Base-by-base conservation (phyloP, 2,329 filamentous ascomycete species). In the Phaeosphaeria sp. region DNA sequence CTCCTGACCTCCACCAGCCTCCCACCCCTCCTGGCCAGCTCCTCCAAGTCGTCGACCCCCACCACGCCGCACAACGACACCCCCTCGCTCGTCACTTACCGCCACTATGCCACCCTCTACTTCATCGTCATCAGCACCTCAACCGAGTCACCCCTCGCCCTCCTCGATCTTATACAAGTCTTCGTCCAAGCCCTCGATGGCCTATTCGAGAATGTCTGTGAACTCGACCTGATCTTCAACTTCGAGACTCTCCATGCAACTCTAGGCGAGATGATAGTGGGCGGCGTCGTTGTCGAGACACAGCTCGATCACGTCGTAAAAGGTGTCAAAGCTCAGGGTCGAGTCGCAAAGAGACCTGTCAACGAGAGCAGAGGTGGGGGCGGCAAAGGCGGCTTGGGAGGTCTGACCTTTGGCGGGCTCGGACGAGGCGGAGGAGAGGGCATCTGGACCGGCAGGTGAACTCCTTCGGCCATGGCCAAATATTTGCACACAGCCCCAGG, bases 71-170 rank as follows among this genome's bases (percentile, higher is more conserved):
- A 91, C 79, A 93, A 92, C 74, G 95, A 98, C 79, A 90, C 93
- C 11, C 95, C 95, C 9, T 95, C 93, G 6, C 91, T 98, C 59
- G 93, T 99, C 46, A 98, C 95, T 8, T 99, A 99, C 84, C 92
- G 95, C 57, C 92, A 97, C 84, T 99, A 98, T 75, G 95, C 95
- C 9, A 99, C 95, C 0, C 90, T 99, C 60, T 98, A 96, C 81
- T 99, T 99, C 82, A 99, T 99, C 78, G 84, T 99, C 76, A 99
- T 99, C 73, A 95, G 91, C 36, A 99, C 96, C 4, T 92, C 93
- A 5, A 97, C 95, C 57, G 95, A 99, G 79, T 97, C 92, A 1
- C 95, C 95, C 0, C 89, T 99, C 2, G 95, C 95, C 0, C 85
- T 99, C 22, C 93, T 99, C 61, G 95, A 99, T 78, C 82, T 99